Base-by-base conservation (phyloP, 2,329 filamentous ascomycete species). In the Apiospora pterosperma region DNA sequence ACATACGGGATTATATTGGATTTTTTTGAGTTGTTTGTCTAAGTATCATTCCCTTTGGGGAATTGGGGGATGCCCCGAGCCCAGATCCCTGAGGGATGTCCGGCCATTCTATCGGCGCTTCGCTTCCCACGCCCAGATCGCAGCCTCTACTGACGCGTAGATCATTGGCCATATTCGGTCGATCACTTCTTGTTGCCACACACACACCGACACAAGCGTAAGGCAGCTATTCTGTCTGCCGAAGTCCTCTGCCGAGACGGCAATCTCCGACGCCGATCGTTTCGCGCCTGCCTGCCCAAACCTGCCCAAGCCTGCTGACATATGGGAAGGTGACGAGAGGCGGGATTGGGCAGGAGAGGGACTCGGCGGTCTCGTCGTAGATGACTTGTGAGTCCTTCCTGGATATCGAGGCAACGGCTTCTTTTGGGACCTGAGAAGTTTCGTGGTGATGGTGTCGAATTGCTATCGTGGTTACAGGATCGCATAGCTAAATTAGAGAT, bases 21-120 rank as follows among this genome's bases (percentile, higher is more conserved):
- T n/a, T n/a, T n/a, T n/a, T n/a, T n/a, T n/a, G n/a, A n/a, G n/a
- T n/a, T n/a, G n/a, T n/a, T n/a, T n/a, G n/a, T n/a, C n/a, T n/a
- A n/a, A n/a, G n/a, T n/a, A n/a, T n/a, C n/a, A n/a, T n/a, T n/a
- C n/a, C n/a, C n/a, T n/a, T n/a, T n/a, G n/a, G n/a, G n/a, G n/a
- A n/a, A n/a, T n/a, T n/a, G n/a, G n/a, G n/a, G n/a, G n/a, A n/a
- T n/a, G n/a, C n/a, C n/a, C n/a, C n/a, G n/a, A n/a, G n/a, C n/a
- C n/a, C n/a, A 16, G 44, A 48, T 48, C 44, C 44, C 23, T 48
- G 44, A 28, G 23, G 23, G 44, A 28, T 48, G 23, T 25, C 48
- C 48, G 48, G 48, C 48, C 25, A 55, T n/a, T 55, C 48, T 55
- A 55, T 55, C 48, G 48, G 48, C 48, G 48, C 48, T 55, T 55